These are phyloP conservation scores for Phanerodontia chrysosporium DNA, from an alignment of 768 basidiomycete species.

Conservation along the genomic window DNA sequence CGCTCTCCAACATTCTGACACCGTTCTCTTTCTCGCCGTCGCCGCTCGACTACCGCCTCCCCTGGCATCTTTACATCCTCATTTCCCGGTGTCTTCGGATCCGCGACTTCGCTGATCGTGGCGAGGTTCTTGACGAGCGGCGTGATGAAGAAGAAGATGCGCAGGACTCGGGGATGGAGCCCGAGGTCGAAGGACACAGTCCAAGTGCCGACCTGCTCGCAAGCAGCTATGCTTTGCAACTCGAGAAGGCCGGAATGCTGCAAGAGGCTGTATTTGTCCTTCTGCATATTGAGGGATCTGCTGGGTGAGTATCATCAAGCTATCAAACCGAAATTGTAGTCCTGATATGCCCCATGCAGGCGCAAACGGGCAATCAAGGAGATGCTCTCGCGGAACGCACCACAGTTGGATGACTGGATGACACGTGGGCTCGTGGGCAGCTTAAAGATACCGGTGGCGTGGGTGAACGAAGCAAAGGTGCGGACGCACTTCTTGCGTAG, in stretches of 20 bases:
- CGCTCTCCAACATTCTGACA: conserved; percentile 61
- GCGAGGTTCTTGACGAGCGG: conserved; percentile 36
- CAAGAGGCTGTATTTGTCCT: conserved; percentile 88
- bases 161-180: conserved; percentile 38
- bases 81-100: conserved; percentile 78
- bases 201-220: conserved; percentile 80
- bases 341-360: conserved; percentile 35
- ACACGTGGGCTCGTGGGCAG: conserved; percentile 67
- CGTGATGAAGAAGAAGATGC: conserved; percentile 30
- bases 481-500: conserved; percentile 11
- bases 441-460: conserved; percentile 74
- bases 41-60: conserved; percentile 74
- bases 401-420: conserved; percentile 68
- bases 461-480: conserved; percentile 92
- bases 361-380: conserved; percentile 81
- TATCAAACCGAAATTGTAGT: too few relatives aligned
- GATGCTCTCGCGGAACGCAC: conserved; percentile 66
- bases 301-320: conserved; percentile 52
- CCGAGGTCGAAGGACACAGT: conserved; percentile 67
- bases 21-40: conserved; percentile 74
- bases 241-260: conserved; percentile 77
- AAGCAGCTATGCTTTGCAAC: conserved; percentile 79
- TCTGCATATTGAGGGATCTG: conserved; percentile 78
- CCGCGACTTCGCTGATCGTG: conserved; percentile 86
- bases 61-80: conserved; percentile 92